Percentiles rank a stretch among this genome's conserved stretches.
These are phyloP conservation scores for Pseudopithomyces chartarum DNA, from an alignment of 2,329 filamentous ascomycete species.

Conservation along the genomic window DNA sequence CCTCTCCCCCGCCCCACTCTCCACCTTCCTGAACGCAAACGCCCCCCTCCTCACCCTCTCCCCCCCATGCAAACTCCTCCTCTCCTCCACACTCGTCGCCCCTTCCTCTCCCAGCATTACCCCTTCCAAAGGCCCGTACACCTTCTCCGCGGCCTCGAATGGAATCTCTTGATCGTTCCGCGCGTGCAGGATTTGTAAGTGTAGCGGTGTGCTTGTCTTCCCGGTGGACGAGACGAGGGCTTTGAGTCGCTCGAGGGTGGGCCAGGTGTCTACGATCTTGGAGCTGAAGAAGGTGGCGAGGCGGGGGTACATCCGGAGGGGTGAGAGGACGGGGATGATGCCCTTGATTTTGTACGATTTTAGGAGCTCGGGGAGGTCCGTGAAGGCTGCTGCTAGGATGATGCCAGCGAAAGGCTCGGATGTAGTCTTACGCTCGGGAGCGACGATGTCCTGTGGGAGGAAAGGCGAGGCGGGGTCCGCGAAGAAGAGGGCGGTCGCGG, in stretches of 20 bases:
- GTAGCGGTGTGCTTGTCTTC: constrained; percentile 45
- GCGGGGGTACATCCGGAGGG: constrained; percentile 69
- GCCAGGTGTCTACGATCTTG: constrained; percentile 81
- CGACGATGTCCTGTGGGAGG: constrained; percentile 23
- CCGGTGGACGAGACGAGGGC: constrained; percentile 55
- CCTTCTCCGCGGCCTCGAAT: constrained; percentile 63
- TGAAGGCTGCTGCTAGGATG: constrained; percentile 80
- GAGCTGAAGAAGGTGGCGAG: constrained; percentile 65
- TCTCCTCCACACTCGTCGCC: constrained; percentile 28
- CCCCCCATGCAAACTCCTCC: constrained; percentile 36
- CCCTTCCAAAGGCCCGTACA: constrained; percentile 32
- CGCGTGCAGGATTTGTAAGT: constrained; percentile 78
- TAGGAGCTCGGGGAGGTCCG: constrained; percentile 73
- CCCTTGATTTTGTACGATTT: constrained; percentile 80
- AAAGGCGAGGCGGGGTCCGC: constrained; percentile 43
- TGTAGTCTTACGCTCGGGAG: constrained; percentile 3
- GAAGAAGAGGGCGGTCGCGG: constrained; percentile 75
- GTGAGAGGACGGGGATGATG: constrained; percentile 76
- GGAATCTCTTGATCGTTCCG: constrained; percentile 83
- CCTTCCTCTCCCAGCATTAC: constrained; percentile 37
- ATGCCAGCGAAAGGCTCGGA: constrained; percentile 74
- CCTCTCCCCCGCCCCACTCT: constrained; percentile 32
- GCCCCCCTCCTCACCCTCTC: constrained; percentile 41
- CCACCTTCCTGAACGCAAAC: constrained; percentile 41
- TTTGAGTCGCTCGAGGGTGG: constrained; percentile 68